A percentile compares a stretch with the other conserved stretches of the same genome.
Conservation (phyloP, 345 rosid genomes). For the Linum usitatissimum region DNA sequence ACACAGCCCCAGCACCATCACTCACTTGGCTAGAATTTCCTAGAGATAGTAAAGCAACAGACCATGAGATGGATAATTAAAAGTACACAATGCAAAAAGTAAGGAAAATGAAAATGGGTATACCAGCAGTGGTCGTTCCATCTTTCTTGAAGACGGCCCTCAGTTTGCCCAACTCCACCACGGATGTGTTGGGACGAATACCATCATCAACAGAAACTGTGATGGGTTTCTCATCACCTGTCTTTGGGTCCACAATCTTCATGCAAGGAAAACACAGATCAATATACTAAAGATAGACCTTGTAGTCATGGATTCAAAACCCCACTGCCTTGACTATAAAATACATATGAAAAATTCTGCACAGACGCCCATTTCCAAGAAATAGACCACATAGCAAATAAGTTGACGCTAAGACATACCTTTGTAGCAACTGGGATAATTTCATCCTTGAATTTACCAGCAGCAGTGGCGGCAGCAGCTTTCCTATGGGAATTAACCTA, state of each 20-base stretch:
- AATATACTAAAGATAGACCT: neutral
- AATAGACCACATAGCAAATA: neutral
- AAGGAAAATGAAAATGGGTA: neutral
- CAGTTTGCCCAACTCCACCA: constrained; percentile 59
- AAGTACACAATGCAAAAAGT: neutral
- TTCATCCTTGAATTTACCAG: constrained; percentile 88
- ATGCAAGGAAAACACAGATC: constrained; percentile 11
- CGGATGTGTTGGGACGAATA: constrained; percentile 57
- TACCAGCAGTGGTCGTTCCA: constrained; percentile 94
- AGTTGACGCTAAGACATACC: constrained; percentile 28
- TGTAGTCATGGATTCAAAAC: no score
- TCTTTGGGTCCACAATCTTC: constrained; percentile 73
- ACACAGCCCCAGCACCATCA: constrained; percentile 97
- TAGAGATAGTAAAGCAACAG: constrained; percentile 12
- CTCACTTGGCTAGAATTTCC: constrained; percentile 97
- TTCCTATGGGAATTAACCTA: constrained; percentile 92
- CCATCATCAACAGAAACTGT: constrained; percentile 69
- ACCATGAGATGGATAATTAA: neutral
- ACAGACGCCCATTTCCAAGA: neutral
- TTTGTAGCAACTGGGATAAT: constrained; percentile 72
- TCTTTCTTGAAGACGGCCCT: constrained; percentile 74
- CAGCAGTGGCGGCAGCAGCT: constrained; percentile 76
- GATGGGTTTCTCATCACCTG: constrained; percentile 64
- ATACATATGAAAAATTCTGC: no score
- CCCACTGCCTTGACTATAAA: neutral